Evolutionary conservation across 2,329 filamentous ascomycete genomes (phyloP), one percentile per base, ranked within the genome.

Genomic region (Periglandula ipomoeae): DNA sequence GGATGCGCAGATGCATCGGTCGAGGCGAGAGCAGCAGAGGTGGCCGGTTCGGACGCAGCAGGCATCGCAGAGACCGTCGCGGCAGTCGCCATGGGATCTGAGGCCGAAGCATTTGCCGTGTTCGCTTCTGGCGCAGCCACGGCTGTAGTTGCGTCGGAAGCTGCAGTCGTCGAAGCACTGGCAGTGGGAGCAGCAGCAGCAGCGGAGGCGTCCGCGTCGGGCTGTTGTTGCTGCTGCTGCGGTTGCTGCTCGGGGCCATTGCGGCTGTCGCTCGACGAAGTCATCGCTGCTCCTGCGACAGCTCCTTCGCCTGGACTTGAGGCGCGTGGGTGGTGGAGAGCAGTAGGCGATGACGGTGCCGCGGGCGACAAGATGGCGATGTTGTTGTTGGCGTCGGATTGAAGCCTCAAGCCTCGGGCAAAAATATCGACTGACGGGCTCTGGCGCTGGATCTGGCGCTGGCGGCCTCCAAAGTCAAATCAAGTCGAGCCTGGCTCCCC

Each of bases 271-370:
- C 69, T 69, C 61, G 75, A 76, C 76, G 75, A 79, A 77, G 73
- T 78, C 76, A 79, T 79, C 74, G 75, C 76, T 78, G 66, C 68
- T 72, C 64, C 62, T 41, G 54, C 58, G 65, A 74, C 74, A 76
- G 75, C 75, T 78, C 74, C 69, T 78, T 75, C 74, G 74, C 71
- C 75, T 65, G 57, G 47, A 43, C 30, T 34, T 35, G 44, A 43
- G 50, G 50, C 32, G 44, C 41, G 47, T 30, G 23, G n/a, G 46
- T 39, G 37, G 39, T 34, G 38, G 17, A 40, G 42, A 42, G 32
- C 40, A 45, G 42, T 34, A 26, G 19, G 47, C 47, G 42, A 45
- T 45, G 47, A 34, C 47, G 37, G 27, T 37, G 45, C 27, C 27
- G 48, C 17, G 17, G 48, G 39, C 44, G 48, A 32, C 15, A 26